Percentiles rank a stretch among this genome's conserved stretches.
These are phyloP conservation scores for Didymella glomerata DNA, from an alignment of 2,329 filamentous ascomycete species.

Conservation along the genomic window DNA sequence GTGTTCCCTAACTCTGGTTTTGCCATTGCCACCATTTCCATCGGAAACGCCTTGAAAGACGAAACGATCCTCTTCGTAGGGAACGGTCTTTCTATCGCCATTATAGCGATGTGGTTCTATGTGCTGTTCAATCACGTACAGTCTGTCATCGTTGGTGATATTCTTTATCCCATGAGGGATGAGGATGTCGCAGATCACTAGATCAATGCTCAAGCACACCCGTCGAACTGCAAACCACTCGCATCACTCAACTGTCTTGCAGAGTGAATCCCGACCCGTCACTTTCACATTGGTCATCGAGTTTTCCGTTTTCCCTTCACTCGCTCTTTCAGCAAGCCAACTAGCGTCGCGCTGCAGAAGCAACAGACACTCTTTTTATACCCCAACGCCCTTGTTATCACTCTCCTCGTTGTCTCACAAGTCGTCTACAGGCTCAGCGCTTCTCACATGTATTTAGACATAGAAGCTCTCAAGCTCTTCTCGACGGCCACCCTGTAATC, in stretches of 20 bases:
- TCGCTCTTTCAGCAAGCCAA: slow-evolving; percentile 26
- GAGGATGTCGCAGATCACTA: slow-evolving; percentile 60
- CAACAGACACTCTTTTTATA: slow-evolving; percentile 33
- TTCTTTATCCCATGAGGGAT: slow-evolving; percentile 67
- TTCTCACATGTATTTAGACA: slow-evolving; percentile 27
- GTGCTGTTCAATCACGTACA: slow-evolving; percentile 61
- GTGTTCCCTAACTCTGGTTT: slow-evolving; percentile 56
- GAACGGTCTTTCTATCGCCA: slow-evolving; percentile 60
- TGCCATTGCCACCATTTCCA: slow-evolving; percentile 54
- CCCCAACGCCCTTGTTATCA: slow-evolving; percentile 12
- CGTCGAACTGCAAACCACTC: slow-evolving; percentile 1
- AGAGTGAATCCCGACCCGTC: background rate
- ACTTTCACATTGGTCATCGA: background rate
- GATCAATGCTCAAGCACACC: background rate
- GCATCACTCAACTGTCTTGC: slow-evolving; percentile 3
- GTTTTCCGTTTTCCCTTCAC: slow-evolving; percentile 8
- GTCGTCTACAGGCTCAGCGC: slow-evolving; percentile 33
- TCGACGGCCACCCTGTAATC: slow-evolving; percentile 25
- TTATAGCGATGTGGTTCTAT: slow-evolving; percentile 64
- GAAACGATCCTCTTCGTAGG: slow-evolving; percentile 51
- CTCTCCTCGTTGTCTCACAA: slow-evolving; percentile 15
- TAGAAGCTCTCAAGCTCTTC: slow-evolving; percentile 18
- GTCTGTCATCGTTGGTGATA: slow-evolving; percentile 62
- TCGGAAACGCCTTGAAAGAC: slow-evolving; percentile 49
- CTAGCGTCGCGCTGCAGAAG: slow-evolving; percentile 23